Conservation (phyloP, 1,139 yeast species). For the Candida sojae region DNA sequence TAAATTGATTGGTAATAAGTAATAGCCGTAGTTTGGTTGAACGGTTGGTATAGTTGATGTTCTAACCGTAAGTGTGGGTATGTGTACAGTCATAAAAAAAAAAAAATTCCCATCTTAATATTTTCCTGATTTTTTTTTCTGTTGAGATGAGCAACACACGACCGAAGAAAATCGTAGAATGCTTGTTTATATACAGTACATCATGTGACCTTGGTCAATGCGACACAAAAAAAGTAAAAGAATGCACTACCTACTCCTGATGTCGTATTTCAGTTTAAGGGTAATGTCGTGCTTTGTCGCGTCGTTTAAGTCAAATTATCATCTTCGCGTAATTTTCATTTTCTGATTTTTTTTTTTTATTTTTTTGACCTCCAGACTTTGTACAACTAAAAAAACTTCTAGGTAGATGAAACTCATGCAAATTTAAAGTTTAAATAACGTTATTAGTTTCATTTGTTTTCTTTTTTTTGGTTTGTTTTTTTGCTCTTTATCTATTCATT, state of each 20-base stretch:
- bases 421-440: too few species aligned
- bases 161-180: background rate
- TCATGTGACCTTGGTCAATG: background rate
- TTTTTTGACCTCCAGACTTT: too few species aligned
- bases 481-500: background rate
- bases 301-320: too few species aligned
- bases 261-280: background rate
- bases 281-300: too few species aligned
- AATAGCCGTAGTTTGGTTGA: background rate
- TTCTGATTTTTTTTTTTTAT: too few species aligned
- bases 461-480: background rate
- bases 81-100: background rate
- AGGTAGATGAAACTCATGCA: too few species aligned
- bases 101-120: background rate
- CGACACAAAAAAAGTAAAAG: background rate
- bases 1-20: slow-evolving; percentile 3
- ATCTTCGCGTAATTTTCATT: too few species aligned
- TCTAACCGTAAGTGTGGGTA: background rate
- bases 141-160: background rate
- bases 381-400: too few species aligned
- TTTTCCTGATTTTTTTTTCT: background rate
- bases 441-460: background rate
- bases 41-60: background rate
- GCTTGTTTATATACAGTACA: background rate
- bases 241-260: too few species aligned